Percentiles rank a stretch among this genome's conserved stretches.
phyloP scores from a whole-genome alignment of 768 basidiomycete species.

The Hypholoma sublateritium region DNA sequence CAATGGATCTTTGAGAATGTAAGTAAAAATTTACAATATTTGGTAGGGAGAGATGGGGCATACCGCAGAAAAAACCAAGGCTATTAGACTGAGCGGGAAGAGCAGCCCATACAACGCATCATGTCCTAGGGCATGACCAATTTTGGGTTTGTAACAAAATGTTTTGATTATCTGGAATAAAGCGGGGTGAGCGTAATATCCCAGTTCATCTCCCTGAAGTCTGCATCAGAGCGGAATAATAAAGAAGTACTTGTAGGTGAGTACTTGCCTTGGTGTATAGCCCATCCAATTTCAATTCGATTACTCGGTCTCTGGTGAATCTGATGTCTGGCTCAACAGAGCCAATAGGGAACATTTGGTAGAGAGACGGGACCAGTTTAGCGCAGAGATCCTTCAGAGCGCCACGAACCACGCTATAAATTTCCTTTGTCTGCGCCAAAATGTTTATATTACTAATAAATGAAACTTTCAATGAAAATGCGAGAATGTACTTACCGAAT shows the following conservation, averaged over 20 bases:
- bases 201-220: neutral
- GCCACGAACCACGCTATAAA: neutral
- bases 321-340: neutral
- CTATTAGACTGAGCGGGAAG: neutral
- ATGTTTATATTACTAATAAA: neutral
- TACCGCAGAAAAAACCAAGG: neutral
- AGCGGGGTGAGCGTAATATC: neutral
- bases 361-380: neutral
- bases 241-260: neutral
- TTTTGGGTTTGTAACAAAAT: neutral
- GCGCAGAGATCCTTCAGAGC: neutral
- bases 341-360: neutral
- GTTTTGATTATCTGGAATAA: neutral
- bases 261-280: neutral
- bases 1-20: neutral
- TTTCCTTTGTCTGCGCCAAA: neutral
- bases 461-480: neutral
- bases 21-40: neutral
- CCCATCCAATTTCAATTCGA: neutral
- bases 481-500: neutral
- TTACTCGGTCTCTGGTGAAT: neutral
- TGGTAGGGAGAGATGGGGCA: neutral
- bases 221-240: neutral
- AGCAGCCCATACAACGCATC: neutral
- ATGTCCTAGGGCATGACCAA: neutral